phyloP scores from a whole-genome alignment of 1,139 yeast species.

The Diutina neorugosa region DNA sequence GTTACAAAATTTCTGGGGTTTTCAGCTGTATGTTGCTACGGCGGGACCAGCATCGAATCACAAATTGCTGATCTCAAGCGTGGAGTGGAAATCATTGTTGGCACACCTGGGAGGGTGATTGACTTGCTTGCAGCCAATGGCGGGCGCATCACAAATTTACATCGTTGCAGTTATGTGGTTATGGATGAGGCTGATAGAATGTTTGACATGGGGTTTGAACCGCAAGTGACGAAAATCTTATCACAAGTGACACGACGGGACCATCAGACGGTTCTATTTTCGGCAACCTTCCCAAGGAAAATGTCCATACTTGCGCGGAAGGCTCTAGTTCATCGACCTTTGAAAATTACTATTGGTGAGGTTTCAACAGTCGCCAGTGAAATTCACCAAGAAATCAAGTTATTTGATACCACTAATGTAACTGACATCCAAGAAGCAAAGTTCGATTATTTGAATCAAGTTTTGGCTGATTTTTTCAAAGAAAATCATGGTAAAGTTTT shows the following conservation, averaged over 20 bases:
- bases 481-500: constrained; percentile 34
- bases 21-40: constrained; percentile 70
- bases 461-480: constrained; percentile 23
- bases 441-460: constrained; percentile 38
- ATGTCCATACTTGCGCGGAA: constrained; percentile 66
- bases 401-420: constrained; percentile 25
- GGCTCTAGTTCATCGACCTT: constrained; percentile 41
- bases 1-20: constrained; percentile 46
- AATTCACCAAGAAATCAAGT: constrained; percentile 58
- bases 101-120: constrained; percentile 93
- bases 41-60: constrained; percentile 78
- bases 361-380: constrained; percentile 76
- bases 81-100: constrained; percentile 75
- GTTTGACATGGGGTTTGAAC: constrained; percentile 97
- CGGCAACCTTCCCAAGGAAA: constrained; percentile 85
- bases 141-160: constrained; percentile 64
- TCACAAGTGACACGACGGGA: constrained; percentile 66
- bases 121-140: constrained; percentile 78
- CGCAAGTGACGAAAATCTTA: constrained; percentile 80
- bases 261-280: constrained; percentile 81
- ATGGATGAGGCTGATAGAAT: constrained; percentile 95
- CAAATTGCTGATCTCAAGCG: constrained; percentile 74
- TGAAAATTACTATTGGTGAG: constrained; percentile 75
- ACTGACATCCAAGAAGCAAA: constrained; percentile 21
- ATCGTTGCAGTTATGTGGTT: constrained; percentile 66